A percentile compares a stretch with the other conserved stretches of the same genome.
Conservation (phyloP, 306 rosid species). For the Citrullus mucosospermus region DNA sequence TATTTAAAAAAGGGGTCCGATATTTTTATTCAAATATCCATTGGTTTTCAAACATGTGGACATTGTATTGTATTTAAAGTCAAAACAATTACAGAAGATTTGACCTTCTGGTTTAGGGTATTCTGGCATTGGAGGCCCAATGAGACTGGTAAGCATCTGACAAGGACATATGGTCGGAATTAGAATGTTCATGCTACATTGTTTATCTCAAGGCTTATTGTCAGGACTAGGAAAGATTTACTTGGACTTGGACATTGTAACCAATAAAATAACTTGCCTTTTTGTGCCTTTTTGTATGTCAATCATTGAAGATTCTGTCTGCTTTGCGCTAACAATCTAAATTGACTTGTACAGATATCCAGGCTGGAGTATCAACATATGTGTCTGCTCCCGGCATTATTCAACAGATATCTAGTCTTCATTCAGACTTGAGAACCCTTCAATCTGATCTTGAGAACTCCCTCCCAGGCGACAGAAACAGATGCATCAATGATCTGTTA, state of each 20-base stretch:
- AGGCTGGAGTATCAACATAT: constrained; percentile 66
- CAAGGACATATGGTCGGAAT: background rate
- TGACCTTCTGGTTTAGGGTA: no score
- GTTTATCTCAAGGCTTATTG: background rate
- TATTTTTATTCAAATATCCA: no score
- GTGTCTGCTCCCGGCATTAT: constrained; percentile 98
- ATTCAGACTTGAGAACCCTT: constrained; percentile 70
- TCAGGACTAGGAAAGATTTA: background rate
- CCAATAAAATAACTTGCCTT: background rate
- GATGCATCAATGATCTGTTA: constrained; percentile 90
- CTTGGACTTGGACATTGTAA: background rate
- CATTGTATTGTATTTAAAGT: no score
- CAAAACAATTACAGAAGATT: no score
- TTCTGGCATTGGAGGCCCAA: no score
- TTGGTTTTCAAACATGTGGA: no score
- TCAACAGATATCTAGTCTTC: constrained; percentile 81
- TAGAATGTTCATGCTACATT: background rate
- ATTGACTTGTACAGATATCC: constrained; percentile 47
- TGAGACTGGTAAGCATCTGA: no score
- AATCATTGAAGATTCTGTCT: background rate
- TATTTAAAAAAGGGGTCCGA: no score
- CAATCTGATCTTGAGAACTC: constrained; percentile 86
- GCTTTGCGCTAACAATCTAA: background rate
- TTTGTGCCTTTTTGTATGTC: background rate
- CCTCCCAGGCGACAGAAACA: constrained; percentile 92